Evolutionary conservation across 768 basidiomycete species (phyloP), one percentile per base, ranked within the genome.

Genomic region (Xerocomellus dryophilus): DNA sequence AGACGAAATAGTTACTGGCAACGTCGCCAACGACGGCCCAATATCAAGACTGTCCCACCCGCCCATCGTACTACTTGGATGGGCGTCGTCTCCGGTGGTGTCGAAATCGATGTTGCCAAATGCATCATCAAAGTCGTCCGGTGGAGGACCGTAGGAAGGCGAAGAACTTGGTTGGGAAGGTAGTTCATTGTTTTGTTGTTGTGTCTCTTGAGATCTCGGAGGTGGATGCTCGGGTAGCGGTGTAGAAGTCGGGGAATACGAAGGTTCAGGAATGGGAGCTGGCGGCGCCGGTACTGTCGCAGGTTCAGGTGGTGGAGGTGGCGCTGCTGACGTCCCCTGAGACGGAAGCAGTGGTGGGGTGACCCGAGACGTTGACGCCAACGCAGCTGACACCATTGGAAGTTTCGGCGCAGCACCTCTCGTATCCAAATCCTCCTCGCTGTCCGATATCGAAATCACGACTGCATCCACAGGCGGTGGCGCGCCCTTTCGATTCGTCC

Each of bases 361-460:
- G n/a, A 21, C 42, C 8, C 18, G 32, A 8, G 51, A 44, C 6
- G 36, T 63, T 7, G 53, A 50, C 9, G 12, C 32, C 9, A 23
- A 34, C 4, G 20, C 38, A 36, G 27, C 23, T 1, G 47, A 38
- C 45, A 8, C 17, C 8, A 34, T 4, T 8, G 25, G 40, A 21
- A 17, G 32, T 20, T 10, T 42, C 27, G 23, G 39, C 20, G 32
- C 27, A 50, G 5, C 21, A 42, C 17, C 15, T 9, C 46, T 20
- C 21, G 41, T 39, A 11, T 17, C 43, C 25, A 11, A 1, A 10
- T 59, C 62, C 4, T 60, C 56, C 0, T 70, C 68, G 17, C 66
- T 71, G 18, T 71, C 70, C 11, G 50, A 46, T n/a, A 71, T 50
- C 11, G 56, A 60, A n/a, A 70, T 70, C 17, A 71, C 66, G 29